Conservation (phyloP, 2,329 filamentous ascomycete species). For the Cytospora piceae region DNA sequence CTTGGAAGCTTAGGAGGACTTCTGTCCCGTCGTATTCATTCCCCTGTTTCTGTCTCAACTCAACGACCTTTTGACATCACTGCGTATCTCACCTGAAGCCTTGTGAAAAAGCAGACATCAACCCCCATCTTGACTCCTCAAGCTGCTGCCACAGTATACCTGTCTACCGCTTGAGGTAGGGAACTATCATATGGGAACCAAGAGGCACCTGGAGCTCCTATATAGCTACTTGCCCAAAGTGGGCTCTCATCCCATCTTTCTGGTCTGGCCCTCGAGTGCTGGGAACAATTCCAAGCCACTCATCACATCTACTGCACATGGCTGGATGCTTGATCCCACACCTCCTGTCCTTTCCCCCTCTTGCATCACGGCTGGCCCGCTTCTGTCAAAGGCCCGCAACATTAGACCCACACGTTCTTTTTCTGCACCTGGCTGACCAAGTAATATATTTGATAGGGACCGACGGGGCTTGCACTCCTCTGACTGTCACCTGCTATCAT, state of each 20-base stretch:
- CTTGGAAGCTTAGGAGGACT: background rate
- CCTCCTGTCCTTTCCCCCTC: conserved; percentile 24
- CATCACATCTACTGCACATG: background rate
- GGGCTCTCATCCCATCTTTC: background rate
- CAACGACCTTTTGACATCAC: background rate
- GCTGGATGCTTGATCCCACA: conserved; percentile 9
- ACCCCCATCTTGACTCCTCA: background rate
- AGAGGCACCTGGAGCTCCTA: background rate
- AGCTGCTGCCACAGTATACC: background rate
- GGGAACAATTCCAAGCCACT: background rate
- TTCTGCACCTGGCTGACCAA: conserved; percentile 30
- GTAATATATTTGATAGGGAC: conserved; percentile 28
- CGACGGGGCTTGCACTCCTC: conserved; percentile 20
- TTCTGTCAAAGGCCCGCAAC: conserved; percentile 29
- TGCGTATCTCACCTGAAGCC: background rate
- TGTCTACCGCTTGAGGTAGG: background rate
- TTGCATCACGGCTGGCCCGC: conserved; percentile 31
- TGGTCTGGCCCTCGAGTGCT: background rate
- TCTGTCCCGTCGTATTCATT: background rate
- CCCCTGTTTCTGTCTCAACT: background rate
- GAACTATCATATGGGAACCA: background rate
- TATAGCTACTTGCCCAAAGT: background rate
- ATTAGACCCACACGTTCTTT: conserved; percentile 28
- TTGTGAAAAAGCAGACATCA: background rate
- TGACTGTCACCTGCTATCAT: conserved; percentile 21